Evolutionary conservation across 345 rosid species (phyloP).

Genomic region (Gossypium raimondii): DNA sequence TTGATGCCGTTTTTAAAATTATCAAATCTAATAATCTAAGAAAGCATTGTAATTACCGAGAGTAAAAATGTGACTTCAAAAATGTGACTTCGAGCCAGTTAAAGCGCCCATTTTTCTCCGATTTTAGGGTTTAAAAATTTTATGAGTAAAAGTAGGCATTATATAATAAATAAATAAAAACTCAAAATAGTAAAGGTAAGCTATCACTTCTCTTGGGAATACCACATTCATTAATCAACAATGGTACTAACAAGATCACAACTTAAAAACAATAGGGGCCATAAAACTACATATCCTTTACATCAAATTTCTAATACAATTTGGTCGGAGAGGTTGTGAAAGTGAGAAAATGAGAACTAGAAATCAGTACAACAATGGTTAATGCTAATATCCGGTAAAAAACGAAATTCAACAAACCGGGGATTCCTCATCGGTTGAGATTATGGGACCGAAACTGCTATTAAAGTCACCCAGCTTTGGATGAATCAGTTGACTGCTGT

Average conservation of each 20-base stretch:
- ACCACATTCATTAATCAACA: background rate
- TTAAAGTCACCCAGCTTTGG: slow-evolving; percentile 25
- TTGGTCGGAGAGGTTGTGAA: background rate
- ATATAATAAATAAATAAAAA: no score
- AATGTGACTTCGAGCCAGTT: no score
- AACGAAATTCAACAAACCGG: background rate
- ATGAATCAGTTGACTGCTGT: slow-evolving; percentile 42
- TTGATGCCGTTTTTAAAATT: no score
- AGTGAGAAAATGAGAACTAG: background rate
- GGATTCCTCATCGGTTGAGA: background rate
- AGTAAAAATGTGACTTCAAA: no score
- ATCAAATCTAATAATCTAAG: no score
- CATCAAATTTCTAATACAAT: background rate
- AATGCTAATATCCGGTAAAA: background rate
- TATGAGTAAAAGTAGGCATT: no score
- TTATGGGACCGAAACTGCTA: background rate
- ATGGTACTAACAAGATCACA: background rate
- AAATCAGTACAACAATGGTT: slow-evolving; percentile 5
- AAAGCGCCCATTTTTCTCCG: no score
- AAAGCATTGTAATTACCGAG: no score
- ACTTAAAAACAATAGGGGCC: background rate
- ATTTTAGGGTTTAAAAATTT: no score
- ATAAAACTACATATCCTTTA: background rate
- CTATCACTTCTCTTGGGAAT: background rate
- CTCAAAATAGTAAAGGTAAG: background rate